Conservation (phyloP, 208 protist genomes). For the Leishmania tropica region DNA sequence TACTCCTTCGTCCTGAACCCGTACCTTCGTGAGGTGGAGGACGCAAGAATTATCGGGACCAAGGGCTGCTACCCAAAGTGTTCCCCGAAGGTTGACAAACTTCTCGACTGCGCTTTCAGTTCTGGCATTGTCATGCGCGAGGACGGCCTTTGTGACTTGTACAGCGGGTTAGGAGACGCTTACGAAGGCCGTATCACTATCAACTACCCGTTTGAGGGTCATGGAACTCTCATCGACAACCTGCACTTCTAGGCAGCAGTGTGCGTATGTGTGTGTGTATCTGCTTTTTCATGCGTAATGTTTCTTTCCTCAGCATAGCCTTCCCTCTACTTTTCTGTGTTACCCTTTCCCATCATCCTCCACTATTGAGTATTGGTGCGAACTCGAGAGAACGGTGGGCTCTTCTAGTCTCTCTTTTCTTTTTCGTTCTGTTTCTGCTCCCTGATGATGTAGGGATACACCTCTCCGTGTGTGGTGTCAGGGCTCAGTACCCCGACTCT, state of each 20-base stretch:
- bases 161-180: constrained; percentile 67
- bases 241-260: constrained; percentile 28
- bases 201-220: constrained; percentile 71
- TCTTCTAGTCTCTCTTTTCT: neutral
- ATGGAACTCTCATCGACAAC: constrained; percentile 52
- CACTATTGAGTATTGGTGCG: neutral
- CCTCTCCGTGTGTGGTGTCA: neutral
- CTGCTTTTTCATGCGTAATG: neutral
- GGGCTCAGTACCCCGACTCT: neutral
- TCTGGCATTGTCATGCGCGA: constrained; percentile 68
- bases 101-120: constrained; percentile 64
- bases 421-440: neutral
- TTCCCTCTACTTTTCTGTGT: neutral
- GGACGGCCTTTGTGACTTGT: constrained; percentile 69
- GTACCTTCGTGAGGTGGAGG: constrained; percentile 40
- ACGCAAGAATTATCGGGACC: constrained; percentile 54
- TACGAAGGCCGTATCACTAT: constrained; percentile 68
- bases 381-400: neutral
- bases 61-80: constrained; percentile 57
- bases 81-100: constrained; percentile 46
- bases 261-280: neutral
- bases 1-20: constrained; percentile 69
- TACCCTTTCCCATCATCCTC: neutral
- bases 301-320: neutral
- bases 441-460: neutral